Evolutionary conservation across 2,329 filamentous ascomycete genomes (phyloP).

Genomic region (Colletotrichum sp.): DNA sequence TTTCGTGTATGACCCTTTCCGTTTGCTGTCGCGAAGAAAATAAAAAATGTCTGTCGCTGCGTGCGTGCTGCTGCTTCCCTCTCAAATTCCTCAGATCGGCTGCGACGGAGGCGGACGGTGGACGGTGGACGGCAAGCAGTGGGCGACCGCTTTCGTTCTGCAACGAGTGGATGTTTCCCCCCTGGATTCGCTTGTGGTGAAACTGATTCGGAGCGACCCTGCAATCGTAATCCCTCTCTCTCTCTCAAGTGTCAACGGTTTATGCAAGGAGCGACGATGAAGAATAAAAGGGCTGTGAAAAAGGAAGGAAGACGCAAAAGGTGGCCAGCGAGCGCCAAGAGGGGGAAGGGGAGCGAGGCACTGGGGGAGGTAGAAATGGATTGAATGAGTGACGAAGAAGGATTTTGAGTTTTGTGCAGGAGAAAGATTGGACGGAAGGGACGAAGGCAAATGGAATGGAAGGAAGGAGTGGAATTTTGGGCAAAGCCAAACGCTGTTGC

Average conservation of each 20-base stretch:
- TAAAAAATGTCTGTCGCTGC: background rate
- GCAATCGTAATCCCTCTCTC: background rate
- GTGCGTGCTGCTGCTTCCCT: background rate
- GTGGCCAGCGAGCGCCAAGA: background rate
- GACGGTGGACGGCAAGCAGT: background rate
- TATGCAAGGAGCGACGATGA: conserved; percentile 13
- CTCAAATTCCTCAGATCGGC: background rate
- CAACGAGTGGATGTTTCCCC: conserved; percentile 15
- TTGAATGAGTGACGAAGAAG: background rate
- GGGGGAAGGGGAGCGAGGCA: background rate
- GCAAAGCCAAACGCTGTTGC: background rate
- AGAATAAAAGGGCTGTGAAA: background rate
- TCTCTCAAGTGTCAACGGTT: conserved; percentile 3
- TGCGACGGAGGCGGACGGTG: background rate
- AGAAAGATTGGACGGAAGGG: background rate
- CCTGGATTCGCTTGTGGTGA: conserved; percentile 14
- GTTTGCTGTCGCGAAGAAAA: background rate
- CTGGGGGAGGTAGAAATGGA: background rate
- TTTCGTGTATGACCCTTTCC: background rate
- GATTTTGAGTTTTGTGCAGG: background rate
- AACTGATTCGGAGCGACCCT: conserved; percentile 11
- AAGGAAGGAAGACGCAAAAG: background rate
- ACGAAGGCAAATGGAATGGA: background rate
- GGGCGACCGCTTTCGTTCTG: background rate
- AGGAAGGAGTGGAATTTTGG: conserved; percentile 10